Conservation (phyloP, 352 stramenopile species). For the Pythium brassicae region DNA sequence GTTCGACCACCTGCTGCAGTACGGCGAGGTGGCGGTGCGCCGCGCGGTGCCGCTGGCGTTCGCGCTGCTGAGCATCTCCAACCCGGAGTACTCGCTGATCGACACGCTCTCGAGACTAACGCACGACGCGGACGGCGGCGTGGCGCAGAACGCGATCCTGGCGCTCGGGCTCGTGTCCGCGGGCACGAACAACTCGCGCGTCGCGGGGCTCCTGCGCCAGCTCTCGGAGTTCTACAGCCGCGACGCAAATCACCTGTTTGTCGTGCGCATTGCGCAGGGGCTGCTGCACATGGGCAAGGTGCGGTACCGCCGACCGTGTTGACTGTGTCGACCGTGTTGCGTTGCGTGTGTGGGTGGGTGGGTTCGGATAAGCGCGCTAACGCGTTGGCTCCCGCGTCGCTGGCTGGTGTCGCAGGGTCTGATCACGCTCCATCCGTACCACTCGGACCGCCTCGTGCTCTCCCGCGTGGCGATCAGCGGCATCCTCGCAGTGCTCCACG, state of each 20-base stretch:
- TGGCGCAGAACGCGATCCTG: conserved; percentile 97
- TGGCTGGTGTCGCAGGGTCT: conserved; percentile 80
- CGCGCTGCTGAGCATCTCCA: conserved; percentile 95
- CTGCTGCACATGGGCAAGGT: conserved; percentile 99
- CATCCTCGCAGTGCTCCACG: conserved; percentile 95
- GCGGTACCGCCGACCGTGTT: too few species aligned
- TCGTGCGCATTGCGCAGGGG: conserved; percentile 98
- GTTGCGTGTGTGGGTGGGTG: neutral
- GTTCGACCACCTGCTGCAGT: conserved; percentile 99
- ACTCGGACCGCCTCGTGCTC: conserved; percentile 94
- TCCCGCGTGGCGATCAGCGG: conserved; percentile 91
- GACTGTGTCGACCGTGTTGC: neutral
- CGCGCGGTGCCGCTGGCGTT: conserved; percentile 96
- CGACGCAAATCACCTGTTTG: conserved; percentile 97
- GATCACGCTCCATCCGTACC: conserved; percentile 96
- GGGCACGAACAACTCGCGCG: conserved; percentile 99
- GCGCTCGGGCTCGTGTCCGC: conserved; percentile 95
- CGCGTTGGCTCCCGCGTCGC: too few species aligned
- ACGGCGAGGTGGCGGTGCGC: conserved; percentile 97
- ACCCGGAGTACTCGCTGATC: conserved; percentile 95
- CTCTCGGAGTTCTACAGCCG: conserved; percentile 98
- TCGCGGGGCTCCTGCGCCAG: conserved; percentile 96
- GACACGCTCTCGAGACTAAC: conserved; percentile 98
- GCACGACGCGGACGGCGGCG: conserved; percentile 96
- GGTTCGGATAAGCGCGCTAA: too few species aligned